Percentiles rank a stretch among this genome's conserved stretches.
Conservation (phyloP, 441 rosid genomes). For the Erodium moschatum region DNA sequence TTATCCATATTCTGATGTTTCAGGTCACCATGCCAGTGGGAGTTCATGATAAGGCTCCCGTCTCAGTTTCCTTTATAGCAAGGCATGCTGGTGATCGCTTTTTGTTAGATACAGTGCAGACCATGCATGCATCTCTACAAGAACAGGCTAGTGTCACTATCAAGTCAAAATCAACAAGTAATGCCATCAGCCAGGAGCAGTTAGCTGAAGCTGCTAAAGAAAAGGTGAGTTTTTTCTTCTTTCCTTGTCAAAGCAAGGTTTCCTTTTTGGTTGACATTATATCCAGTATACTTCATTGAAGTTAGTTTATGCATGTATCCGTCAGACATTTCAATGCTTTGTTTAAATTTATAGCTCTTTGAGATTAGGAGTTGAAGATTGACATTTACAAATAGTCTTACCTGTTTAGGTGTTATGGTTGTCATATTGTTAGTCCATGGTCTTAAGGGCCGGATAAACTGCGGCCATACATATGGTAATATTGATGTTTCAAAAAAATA, state of each 20-base stretch:
- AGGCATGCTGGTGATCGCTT: slow-evolving; percentile 86
- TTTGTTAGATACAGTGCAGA: slow-evolving; percentile 64
- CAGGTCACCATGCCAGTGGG: slow-evolving; percentile 89
- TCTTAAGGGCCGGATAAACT: neutral
- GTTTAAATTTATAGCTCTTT: neutral
- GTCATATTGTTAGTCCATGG: slow-evolving; percentile 3
- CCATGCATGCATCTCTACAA: slow-evolving; percentile 59
- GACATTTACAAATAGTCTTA: neutral
- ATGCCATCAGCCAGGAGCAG: slow-evolving; percentile 37
- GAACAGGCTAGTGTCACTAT: slow-evolving; percentile 50
- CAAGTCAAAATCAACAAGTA: slow-evolving; percentile 40
- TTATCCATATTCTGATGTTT: slow-evolving; percentile 12
- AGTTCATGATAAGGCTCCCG: slow-evolving; percentile 62
- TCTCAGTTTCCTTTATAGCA: slow-evolving; percentile 81
- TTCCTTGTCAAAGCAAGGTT: slow-evolving; percentile 4
- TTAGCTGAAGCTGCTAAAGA: slow-evolving; percentile 86
- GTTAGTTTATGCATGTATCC: neutral
- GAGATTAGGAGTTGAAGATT: neutral
- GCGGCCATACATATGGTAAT: neutral
- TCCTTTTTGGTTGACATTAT: neutral
- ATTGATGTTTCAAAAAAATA: neutral
- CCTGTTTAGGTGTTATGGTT: neutral
- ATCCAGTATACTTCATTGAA: neutral
- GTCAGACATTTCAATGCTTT: neutral
- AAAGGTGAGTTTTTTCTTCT: slow-evolving; percentile 40